phyloP scores from a whole-genome alignment of 148 eudicot species.

The Amaranthus palmeri region DNA sequence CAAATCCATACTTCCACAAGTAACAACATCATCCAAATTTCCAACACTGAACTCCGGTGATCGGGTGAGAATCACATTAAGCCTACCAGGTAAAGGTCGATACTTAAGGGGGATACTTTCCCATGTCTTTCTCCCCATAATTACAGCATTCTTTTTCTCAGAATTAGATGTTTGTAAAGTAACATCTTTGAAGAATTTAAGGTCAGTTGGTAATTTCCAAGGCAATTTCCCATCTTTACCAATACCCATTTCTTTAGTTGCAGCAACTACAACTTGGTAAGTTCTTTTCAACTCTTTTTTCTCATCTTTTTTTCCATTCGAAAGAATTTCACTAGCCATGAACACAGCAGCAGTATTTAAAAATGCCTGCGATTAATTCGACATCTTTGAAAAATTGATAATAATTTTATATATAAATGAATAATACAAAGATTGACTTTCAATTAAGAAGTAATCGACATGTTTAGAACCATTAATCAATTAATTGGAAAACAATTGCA shows the following conservation, averaged over 20 bases:
- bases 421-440: constrained; percentile 1
- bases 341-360: constrained; percentile 7
- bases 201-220: constrained; percentile 84
- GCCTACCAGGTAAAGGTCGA: constrained; percentile 81
- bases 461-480: background rate
- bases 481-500: background rate
- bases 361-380: background rate
- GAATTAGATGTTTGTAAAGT: constrained; percentile 62
- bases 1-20: constrained; percentile 56
- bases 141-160: constrained; percentile 72
- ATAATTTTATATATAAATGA: background rate
- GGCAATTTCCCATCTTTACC: constrained; percentile 93
- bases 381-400: no score
- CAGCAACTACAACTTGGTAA: constrained; percentile 93
- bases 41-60: constrained; percentile 43
- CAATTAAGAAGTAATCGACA: background rate
- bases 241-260: constrained; percentile 81
- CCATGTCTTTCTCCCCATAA: constrained; percentile 99
- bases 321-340: constrained; percentile 43
- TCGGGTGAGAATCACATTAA: constrained; percentile 77
- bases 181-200: constrained; percentile 75
- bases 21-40: constrained; percentile 57
- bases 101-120: constrained; percentile 66
- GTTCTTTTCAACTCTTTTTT: constrained; percentile 33
- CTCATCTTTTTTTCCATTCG: constrained; percentile 26